These are phyloP conservation scores for Albophoma yamanashiensis DNA, from an alignment of 2,329 filamentous ascomycete species.

Conservation along the genomic window DNA sequence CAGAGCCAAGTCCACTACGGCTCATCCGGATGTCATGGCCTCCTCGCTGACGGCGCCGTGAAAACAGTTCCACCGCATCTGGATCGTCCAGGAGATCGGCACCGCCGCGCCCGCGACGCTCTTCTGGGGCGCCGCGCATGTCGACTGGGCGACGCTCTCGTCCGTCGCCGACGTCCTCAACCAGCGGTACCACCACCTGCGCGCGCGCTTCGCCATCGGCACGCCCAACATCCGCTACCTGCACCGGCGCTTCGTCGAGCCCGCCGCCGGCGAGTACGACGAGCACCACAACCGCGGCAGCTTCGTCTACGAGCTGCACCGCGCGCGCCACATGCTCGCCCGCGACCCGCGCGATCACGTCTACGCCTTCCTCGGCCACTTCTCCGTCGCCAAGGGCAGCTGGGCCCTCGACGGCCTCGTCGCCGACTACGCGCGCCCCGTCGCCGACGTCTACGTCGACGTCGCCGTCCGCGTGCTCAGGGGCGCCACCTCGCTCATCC, in stretches of 20 bases:
- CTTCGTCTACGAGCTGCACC: constrained; percentile 25
- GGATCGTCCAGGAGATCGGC: constrained; percentile 27
- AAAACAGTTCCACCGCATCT: constrained; percentile 23
- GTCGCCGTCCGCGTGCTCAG: constrained; percentile 18
- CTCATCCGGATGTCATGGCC: neutral
- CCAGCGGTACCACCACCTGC: constrained; percentile 19
- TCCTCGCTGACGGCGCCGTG: neutral
- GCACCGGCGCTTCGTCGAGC: constrained; percentile 21
- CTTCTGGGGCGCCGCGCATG: constrained; percentile 20
- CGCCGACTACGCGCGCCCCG: constrained; percentile 17
- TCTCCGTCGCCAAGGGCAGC: constrained; percentile 15
- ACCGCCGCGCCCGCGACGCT: constrained; percentile 20
- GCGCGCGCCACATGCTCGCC: constrained; percentile 19
- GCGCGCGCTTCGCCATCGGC: constrained; percentile 16
- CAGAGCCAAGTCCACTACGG: neutral
- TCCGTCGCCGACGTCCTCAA: constrained; percentile 19
- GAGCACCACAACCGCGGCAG: constrained; percentile 18
- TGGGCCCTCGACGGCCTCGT: constrained; percentile 11
- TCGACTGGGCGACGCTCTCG: constrained; percentile 22
- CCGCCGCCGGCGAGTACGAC: constrained; percentile 12
- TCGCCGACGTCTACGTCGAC: constrained; percentile 22
- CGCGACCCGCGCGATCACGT: constrained; percentile 23
- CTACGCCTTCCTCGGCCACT: constrained; percentile 25
- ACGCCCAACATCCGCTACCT: constrained; percentile 23
- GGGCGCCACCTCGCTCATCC: constrained; percentile 15